phyloP scores from a whole-genome alignment of 140 eudicot genomes.

The Ambrosia hybrid region DNA sequence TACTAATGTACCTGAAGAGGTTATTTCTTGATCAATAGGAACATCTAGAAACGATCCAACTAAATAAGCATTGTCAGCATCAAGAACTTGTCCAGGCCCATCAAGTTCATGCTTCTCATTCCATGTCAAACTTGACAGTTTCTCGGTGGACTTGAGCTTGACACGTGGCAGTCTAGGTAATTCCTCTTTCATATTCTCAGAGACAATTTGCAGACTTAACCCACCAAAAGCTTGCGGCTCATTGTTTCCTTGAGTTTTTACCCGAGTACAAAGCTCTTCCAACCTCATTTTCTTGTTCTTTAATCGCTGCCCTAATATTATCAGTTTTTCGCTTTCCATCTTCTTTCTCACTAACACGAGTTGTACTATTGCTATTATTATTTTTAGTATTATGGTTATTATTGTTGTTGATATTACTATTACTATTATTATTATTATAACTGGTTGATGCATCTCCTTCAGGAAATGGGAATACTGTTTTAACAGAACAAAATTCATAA shows the following conservation, averaged over 20 bases:
- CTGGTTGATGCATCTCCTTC: conserved; percentile 55
- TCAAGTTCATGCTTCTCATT: conserved; percentile 79
- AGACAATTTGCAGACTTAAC: conserved; percentile 37
- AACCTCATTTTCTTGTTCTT: conserved; percentile 80
- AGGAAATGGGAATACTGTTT: conserved; percentile 71
- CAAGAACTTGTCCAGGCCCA: conserved; percentile 47
- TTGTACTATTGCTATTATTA: neutral
- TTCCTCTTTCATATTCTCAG: conserved; percentile 77
- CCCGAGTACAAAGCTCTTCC: conserved; percentile 70
- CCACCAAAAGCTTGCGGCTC: conserved; percentile 44
- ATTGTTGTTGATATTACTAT: too few relatives aligned
- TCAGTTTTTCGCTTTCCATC: conserved; percentile 58
- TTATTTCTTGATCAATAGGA: conserved; percentile 85
- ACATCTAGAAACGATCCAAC: conserved; percentile 85
- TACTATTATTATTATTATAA: conserved; percentile 5
- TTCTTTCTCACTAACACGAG: conserved; percentile 38
- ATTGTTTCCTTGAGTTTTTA: conserved; percentile 45
- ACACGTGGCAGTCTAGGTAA: conserved; percentile 82
- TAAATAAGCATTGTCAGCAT: conserved; percentile 59
- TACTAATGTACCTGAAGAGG: conserved; percentile 53
- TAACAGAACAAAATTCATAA: conserved; percentile 55
- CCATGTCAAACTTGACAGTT: conserved; percentile 61
- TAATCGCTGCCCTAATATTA: conserved; percentile 57
- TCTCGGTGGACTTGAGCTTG: conserved; percentile 77
- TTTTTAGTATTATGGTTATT: too few relatives aligned